phyloP scores from a whole-genome alignment of 2,329 filamentous ascomycete species.

The Aspergillus sp. region DNA sequence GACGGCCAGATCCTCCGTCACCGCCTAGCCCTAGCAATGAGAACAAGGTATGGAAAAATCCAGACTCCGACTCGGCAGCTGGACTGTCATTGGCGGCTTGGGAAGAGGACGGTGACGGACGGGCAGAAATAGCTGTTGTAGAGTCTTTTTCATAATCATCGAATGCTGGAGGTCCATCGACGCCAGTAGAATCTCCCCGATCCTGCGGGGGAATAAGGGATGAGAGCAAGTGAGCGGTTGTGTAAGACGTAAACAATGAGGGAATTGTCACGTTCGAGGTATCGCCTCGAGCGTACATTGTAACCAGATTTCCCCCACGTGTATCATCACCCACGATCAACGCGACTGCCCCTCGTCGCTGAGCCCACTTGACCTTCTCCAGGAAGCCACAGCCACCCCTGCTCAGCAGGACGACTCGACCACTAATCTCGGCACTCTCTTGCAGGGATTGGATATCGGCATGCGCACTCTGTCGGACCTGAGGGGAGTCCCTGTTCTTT shows the following conservation, averaged over 20 bases:
- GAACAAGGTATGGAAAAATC: constrained; percentile 52
- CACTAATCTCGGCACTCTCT: constrained; percentile 87
- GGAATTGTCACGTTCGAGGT: constrained; percentile 95
- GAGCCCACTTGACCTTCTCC: constrained; percentile 97
- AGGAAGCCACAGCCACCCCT: constrained; percentile 94
- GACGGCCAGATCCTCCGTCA: constrained; percentile 27
- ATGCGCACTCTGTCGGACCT: constrained; percentile 56
- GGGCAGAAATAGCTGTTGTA: constrained; percentile 35
- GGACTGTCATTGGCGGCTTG: constrained; percentile 25
- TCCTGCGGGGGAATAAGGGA: constrained; percentile 77
- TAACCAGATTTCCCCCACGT: constrained; percentile 84
- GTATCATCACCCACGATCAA: constrained; percentile 94
- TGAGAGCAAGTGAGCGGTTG: constrained; percentile 89
- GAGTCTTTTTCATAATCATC: constrained; percentile 27
- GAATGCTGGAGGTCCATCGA: constrained; percentile 53
- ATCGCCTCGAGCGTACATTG: constrained; percentile 98
- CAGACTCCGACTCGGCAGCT: constrained; percentile 28
- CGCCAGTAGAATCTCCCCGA: constrained; percentile 64
- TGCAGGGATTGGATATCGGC: constrained; percentile 91
- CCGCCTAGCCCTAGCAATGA: constrained; percentile 48
- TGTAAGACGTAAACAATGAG: constrained; percentile 91
- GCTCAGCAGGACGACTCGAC: constrained; percentile 89
- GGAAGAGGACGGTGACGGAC: constrained; percentile 39
- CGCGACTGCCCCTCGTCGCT: constrained; percentile 83
- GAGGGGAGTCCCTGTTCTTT: constrained; percentile 38